Evolutionary conservation across 805 yeast genomes (phyloP).

Genomic region (Yarrowia sp.): DNA sequence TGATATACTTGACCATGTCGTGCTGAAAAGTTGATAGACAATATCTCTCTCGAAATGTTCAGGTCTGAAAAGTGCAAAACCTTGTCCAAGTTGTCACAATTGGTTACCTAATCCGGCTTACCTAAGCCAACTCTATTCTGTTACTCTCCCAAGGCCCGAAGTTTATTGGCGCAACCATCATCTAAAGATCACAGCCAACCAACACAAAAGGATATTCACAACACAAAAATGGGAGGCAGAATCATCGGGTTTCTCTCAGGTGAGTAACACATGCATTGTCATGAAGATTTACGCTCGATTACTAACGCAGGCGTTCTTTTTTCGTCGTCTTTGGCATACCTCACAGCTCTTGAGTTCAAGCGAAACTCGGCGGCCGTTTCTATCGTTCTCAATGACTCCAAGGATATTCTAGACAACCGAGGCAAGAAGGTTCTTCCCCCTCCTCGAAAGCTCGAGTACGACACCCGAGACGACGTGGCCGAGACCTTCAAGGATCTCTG

Average conservation of each 20-base stretch:
- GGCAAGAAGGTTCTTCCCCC: constrained; percentile 47
- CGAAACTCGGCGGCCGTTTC: constrained; percentile 48
- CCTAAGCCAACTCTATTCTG: neutral
- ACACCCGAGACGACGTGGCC: constrained; percentile 44
- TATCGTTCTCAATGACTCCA: constrained; percentile 47
- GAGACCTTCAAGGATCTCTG: constrained; percentile 75
- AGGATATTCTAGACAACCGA: constrained; percentile 47
- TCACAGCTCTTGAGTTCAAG: constrained; percentile 56
- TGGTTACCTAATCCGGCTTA: neutral
- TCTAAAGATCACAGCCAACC: constrained; percentile 7
- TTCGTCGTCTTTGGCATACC: constrained; percentile 55
- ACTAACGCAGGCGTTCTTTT: constrained; percentile 57
- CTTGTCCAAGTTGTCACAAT: neutral
- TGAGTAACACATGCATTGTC: constrained; percentile 26
- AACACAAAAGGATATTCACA: neutral
- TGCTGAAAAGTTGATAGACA: constrained; percentile 18
- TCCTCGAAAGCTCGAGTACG: constrained; percentile 45
- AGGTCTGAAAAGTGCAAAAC: constrained; percentile 9
- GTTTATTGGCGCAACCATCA: constrained; percentile 19
- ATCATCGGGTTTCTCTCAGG: constrained; percentile 58
- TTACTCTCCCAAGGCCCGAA: neutral
- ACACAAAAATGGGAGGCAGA: constrained; percentile 32
- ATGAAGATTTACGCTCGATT: neutral
- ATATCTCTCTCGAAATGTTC: neutral
- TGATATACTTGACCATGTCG: constrained; percentile 23